These are phyloP conservation scores for Glycine soja DNA, from an alignment of 306 rosid genomes.

Conservation along the genomic window DNA sequence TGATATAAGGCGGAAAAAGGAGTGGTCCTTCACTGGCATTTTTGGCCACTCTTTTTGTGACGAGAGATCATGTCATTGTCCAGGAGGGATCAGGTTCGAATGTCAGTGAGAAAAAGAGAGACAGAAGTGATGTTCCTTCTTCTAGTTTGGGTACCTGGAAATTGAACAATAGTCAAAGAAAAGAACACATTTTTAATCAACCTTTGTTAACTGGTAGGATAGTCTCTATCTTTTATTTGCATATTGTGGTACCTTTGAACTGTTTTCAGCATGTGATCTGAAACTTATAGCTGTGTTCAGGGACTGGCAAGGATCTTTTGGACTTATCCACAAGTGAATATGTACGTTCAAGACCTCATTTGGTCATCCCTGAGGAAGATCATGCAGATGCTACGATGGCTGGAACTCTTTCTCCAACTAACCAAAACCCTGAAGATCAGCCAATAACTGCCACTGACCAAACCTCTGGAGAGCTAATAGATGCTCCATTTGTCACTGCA, in stretches of 20 bases:
- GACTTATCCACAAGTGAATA: slow-evolving; percentile 55
- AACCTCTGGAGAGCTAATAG: too few relatives aligned
- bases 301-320: slow-evolving; percentile 62
- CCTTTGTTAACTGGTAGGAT: slow-evolving; percentile 67
- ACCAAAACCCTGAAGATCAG: slow-evolving; percentile 13
- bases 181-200: slow-evolving; percentile 65
- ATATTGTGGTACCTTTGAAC: slow-evolving; percentile 10
- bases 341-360: slow-evolving; percentile 57
- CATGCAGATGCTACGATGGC: slow-evolving; percentile 38
- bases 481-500: background rate
- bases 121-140: slow-evolving; percentile 28
- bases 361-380: slow-evolving; percentile 51
- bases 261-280: slow-evolving; percentile 19
- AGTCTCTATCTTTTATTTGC: background rate
- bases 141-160: slow-evolving; percentile 69
- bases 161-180: slow-evolving; percentile 57
- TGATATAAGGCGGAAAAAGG: slow-evolving; percentile 60
- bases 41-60: too few relatives aligned
- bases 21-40: background rate
- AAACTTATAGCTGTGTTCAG: slow-evolving; percentile 51
- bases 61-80: too few relatives aligned
- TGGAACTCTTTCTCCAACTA: slow-evolving; percentile 46
- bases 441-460: too few relatives aligned
- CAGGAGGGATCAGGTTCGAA: too few relatives aligned
- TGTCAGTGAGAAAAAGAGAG: too few relatives aligned